These are phyloP conservation scores for Scheffersomyces titani DNA, from an alignment of 1,139 yeast genomes.

Conservation along the genomic window DNA sequence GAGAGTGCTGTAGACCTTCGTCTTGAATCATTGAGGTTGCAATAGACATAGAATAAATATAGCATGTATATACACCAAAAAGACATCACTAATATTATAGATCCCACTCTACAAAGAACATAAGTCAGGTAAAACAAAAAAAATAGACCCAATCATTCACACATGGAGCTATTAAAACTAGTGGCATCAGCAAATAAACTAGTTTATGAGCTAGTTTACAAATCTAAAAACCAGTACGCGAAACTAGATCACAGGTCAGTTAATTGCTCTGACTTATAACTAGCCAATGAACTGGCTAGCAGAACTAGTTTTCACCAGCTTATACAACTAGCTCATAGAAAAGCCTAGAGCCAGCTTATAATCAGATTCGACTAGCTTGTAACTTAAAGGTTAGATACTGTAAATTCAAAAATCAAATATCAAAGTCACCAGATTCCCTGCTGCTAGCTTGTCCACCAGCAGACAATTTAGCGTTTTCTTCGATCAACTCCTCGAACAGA, in stretches of 20 bases:
- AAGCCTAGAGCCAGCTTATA: not conserved
- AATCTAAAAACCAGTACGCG: not conserved
- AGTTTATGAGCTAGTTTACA: not conserved
- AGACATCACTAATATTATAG: not conserved
- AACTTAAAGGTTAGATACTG: not conserved
- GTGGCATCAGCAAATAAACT: not conserved
- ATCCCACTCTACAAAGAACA: not conserved
- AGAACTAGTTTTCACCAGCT: not conserved
- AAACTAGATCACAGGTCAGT: not conserved
- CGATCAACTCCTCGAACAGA: constrained; percentile 62
- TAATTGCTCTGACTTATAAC: not conserved
- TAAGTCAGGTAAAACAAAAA: not conserved
- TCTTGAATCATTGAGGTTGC: constrained; percentile 34
- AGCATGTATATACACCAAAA: not conserved
- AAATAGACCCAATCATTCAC: not conserved
- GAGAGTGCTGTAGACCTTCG: constrained; percentile 40
- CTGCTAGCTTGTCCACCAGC: constrained; percentile 17
- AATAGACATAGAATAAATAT: not conserved
- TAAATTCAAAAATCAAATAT: constrained; percentile 25
- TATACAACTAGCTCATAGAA: not conserved
- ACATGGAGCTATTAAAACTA: not conserved
- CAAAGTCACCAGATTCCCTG: constrained; percentile 48
- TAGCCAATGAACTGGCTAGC: not conserved
- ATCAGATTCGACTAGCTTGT: not conserved
- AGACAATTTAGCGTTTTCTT: constrained; percentile 34